Evolutionary conservation across 192 early-diverging fungal species (phyloP).

Genomic region (Gamsiella multidivaricata): DNA sequence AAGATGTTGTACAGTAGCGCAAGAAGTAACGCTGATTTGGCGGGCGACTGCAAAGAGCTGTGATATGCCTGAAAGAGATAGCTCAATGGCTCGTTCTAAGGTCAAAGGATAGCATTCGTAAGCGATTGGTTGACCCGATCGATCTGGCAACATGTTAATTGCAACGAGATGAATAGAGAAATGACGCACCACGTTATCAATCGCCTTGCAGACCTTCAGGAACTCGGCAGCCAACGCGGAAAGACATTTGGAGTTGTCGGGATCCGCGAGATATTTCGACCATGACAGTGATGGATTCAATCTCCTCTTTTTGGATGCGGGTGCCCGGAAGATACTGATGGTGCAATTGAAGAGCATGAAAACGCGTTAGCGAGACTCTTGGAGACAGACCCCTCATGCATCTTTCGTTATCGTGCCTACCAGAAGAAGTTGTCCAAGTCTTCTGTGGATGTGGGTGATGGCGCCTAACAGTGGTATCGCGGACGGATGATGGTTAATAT

Average conservation of each 20-base stretch:
- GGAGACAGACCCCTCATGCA: not conserved
- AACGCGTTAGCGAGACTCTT: not conserved
- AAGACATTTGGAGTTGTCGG: conserved; percentile 40
- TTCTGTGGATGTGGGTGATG: not conserved
- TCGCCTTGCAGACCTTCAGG: conserved; percentile 42
- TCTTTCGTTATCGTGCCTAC: conserved; percentile 1
- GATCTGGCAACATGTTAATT: not conserved
- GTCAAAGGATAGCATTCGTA: not conserved
- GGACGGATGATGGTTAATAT: not conserved
- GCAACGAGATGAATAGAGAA: not conserved
- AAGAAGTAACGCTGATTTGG: conserved; percentile 35
- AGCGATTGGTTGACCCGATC: not conserved
- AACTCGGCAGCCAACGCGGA: conserved; percentile 37
- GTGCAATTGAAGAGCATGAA: not conserved
- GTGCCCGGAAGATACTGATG: conserved; percentile 38
- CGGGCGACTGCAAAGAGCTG: conserved; percentile 25
- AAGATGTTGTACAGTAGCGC: conserved; percentile 50
- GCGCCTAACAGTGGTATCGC: not conserved
- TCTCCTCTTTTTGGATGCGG: conserved; percentile 25
- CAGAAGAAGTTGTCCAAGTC: conserved; percentile 34
- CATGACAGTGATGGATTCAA: conserved; percentile 32
- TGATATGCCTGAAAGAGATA: conserved; percentile 35
- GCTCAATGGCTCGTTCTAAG: conserved; percentile 37
- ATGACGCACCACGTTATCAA: conserved; percentile 35
- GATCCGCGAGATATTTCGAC: conserved; percentile 33